Conservation (phyloP, 768 basidiomycete genomes). For the Tylopilus felleus region DNA sequence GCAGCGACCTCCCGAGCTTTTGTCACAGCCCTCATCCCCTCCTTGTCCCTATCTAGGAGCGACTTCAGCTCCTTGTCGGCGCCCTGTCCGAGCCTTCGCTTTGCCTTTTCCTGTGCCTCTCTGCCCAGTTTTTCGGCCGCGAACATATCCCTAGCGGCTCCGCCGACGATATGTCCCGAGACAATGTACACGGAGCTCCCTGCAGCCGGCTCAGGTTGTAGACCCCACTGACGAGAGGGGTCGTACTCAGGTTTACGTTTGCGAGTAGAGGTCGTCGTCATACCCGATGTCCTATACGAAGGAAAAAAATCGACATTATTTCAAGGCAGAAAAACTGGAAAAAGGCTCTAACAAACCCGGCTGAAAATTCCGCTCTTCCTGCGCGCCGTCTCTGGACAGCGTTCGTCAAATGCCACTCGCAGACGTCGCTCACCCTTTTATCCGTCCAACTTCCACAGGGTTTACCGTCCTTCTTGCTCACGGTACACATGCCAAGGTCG, state of each 20-base stretch:
- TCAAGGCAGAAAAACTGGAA: not conserved
- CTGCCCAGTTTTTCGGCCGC: conserved; percentile 72
- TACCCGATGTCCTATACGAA: conserved; percentile 63
- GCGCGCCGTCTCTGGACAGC: conserved; percentile 75
- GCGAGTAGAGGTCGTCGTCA: conserved; percentile 46
- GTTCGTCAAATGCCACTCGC: conserved; percentile 87
- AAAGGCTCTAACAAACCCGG: conserved; percentile 51
- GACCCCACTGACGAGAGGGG: conserved; percentile 70
- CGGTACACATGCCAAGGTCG: conserved; percentile 85
- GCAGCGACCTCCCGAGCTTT: conserved; percentile 51
- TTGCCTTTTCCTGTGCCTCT: conserved; percentile 74
- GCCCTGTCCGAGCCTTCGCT: conserved; percentile 56
- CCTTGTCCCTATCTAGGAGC: conserved; percentile 61
- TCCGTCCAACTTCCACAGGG: conserved; percentile 89
- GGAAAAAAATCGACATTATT: not conserved
- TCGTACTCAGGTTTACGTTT: conserved; percentile 60
- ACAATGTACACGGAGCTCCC: conserved; percentile 70
- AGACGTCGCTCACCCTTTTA: conserved; percentile 79
- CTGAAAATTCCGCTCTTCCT: conserved; percentile 80
- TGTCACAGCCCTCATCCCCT: conserved; percentile 63
- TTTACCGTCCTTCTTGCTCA: conserved; percentile 74
- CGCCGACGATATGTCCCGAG: conserved; percentile 70
- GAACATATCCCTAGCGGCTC: conserved; percentile 42
- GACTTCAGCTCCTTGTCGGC: conserved; percentile 59
- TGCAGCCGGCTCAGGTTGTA: conserved; percentile 48